Evolutionary conservation across 768 basidiomycete species (phyloP), one percentile per base, ranked within the genome.

Genomic region (Exsudoporus frostii): DNA sequence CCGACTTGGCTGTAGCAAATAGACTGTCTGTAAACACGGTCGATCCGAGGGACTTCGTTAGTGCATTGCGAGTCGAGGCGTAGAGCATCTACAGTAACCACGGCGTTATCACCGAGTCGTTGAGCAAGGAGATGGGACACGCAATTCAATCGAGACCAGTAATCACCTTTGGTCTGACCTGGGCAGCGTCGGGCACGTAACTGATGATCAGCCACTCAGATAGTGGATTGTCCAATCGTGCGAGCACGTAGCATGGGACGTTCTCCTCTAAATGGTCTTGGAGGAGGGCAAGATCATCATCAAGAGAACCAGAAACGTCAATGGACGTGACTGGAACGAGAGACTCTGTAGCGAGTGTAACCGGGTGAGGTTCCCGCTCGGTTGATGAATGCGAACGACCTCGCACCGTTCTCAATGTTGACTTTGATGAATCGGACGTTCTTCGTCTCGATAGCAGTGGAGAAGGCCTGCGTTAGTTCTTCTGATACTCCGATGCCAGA

Each of bases 71-170:
- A 1, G 86, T 85, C 4, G 92, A 86, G 20, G 92, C 90, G 69
- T 93, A 94, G 32, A 95, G 75, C 91, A 93, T 95, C 90, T 93
- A n/a, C n/a, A n/a, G n/a, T n/a, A 33, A 8, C 37, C 27, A 48
- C 10, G 22, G 5, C 2, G 48, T 33, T n/a, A 27, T 40, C 25
- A 36, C 45, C 39, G 34, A 43, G 42, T 42, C 39, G 20, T 44
- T 19, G 13, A 50, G 50, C 10, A 14, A 45, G 22, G 39, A 13
- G 38, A 36, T n/a, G 7, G 11, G 17, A 1, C 33, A 24, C 15
- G n/a, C 30, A 4, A 37, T 38, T 9, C 36, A 32, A 41, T 46
- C 43, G 54, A 67, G 56, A 59, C 11, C 2, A 27, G 33, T 1
- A 25, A 33, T 45, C 49, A 85, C 90, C 83, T 94, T 95, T 70